Evolutionary conservation across 805 yeast species (phyloP), one percentile per base, ranked within the genome.

Genomic region (Candida sithepensis): DNA sequence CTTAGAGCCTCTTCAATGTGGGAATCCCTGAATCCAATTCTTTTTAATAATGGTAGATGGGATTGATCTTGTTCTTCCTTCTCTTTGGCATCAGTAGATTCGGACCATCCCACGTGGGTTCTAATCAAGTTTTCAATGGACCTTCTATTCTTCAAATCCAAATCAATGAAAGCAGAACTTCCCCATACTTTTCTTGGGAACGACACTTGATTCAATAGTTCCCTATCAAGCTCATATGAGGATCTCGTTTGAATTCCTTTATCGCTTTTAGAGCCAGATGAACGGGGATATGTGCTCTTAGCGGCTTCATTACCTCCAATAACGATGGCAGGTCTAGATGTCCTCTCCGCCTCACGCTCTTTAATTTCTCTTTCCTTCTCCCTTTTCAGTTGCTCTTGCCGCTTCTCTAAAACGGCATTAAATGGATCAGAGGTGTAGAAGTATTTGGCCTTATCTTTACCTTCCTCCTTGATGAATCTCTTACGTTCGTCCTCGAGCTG

Each of bases 341-440:
- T 67, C 58, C 82, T 84, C 41, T 74, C 72, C 20, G 77, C 79
- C 41, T 75, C 78, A 41, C 76, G 78, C 47, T 60, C 54, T 46
- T 68, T 71, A 0, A 72, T 73, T 38, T 71, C 71, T 50, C 64
- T 59, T 50, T 82, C 83, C 51, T 79, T 81, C 38, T 68, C 68
- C 41, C 56, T 65, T 38, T 70, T 66, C 34, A 70, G 75, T 33
- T 69, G 65, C 3, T 56, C 54, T 50, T 79, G 81, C 38, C 77
- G 67, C 34, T 76, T 74, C 50, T 85, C 88, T n/a, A 85, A 51
- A 19, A 79, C 69, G 0, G 83, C 84, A 18, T 67, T 68, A 67
- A 94, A 92, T 1, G 98, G 99, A 58, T 92, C 88, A 3, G 80
- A 70, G 46, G 78, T 77, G 63, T 85, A 90, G 4, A 75, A 55